Base-by-base conservation (phyloP, 2,329 filamentous ascomycete genomes). In the Apiospora kogelbergensis region DNA sequence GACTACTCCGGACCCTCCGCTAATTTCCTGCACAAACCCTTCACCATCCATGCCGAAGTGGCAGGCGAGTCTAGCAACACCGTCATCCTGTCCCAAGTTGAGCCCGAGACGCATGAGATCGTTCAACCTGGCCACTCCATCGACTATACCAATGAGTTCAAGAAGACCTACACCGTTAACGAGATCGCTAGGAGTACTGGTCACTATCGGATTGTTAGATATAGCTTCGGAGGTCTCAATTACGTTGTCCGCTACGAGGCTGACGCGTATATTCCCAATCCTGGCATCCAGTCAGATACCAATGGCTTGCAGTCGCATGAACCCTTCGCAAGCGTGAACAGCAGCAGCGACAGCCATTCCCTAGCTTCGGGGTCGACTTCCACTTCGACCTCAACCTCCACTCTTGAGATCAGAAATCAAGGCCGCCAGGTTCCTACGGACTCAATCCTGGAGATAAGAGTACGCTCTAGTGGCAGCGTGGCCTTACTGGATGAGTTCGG, bases 371-470 rank as follows among this genome's bases (percentile, higher is more conserved):
- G 26, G 4, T 7, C 33, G 33, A 33, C 33, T 33, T 78, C 78
- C 5, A 77, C 72, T 67, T 41, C 40, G 22, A 66, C 30, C 33
- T 7, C 33, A 7, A 33, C 33, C 7, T 78, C 78, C 5, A 77
- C 72, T 67, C 72, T 82, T 68, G 71, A 22, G 7, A 74, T 83
- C 53, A 73, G 72, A 70, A 68, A 74, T 64, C 73, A 77, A 67
- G 82, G 81, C 13, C 46, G 74, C 22, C 11, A 30, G 17, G 75
- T 82, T 2, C 75, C 78, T n/a, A 72, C 77, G 9, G 71, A 76
- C 42, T 81, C 78, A 42, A 83, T 77, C 3, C 73, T 85, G 13
- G 81, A 85, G 71, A 80, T 85, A 75, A 85, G 85, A 74, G 85
- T 82, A 9, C 79, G 80, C 1, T n/a, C n/a, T n/a, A n/a, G n/a